These are phyloP conservation scores for Asterophora parasitica DNA, from an alignment of 768 basidiomycete genomes.

Conservation along the genomic window DNA sequence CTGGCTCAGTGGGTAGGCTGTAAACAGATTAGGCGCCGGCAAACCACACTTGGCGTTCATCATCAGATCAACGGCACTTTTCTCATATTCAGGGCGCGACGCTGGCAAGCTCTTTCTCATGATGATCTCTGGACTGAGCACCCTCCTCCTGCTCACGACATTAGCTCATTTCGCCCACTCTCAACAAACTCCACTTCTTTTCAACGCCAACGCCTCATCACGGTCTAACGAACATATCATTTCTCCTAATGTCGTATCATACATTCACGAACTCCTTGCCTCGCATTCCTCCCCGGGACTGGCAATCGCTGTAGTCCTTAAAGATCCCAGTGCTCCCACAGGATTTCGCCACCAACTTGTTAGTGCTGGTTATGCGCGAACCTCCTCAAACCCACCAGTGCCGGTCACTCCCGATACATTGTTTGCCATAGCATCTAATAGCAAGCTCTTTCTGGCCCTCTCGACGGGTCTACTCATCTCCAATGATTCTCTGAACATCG, in stretches of 20 bases:
- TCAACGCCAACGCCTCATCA: too few relatives aligned
- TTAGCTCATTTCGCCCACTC: too few relatives aligned
- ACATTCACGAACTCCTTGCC: constrained; percentile 19
- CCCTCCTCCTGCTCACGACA: too few relatives aligned
- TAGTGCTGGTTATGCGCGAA: constrained; percentile 32
- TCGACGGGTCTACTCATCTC: constrained; percentile 35
- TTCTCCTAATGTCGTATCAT: constrained; percentile 5
- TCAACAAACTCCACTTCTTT: too few relatives aligned
- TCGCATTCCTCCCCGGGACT: constrained; percentile 38
- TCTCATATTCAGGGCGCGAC: too few relatives aligned
- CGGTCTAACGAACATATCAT: constrained; percentile 1
- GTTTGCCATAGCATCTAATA: constrained; percentile 42
- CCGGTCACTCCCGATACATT: constrained; percentile 39
- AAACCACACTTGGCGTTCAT: too few relatives aligned
- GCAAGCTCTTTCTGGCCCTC: constrained; percentile 36
- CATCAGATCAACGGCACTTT: too few relatives aligned
- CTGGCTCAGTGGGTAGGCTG: too few relatives aligned
- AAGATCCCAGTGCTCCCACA: constrained; percentile 23
- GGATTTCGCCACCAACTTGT: constrained; percentile 37
- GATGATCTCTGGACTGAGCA: too few relatives aligned
- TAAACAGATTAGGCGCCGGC: too few relatives aligned
- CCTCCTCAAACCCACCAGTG: constrained; percentile 14
- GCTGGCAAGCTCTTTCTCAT: too few relatives aligned
- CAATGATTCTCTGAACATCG: constrained; percentile 31
- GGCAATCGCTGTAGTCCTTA: constrained; percentile 34